Percentiles rank a stretch among this genome's conserved stretches.
phyloP scores from a whole-genome alignment of 1,284 basidiomycete species.

The Coniferiporia sulphurascens region DNA sequence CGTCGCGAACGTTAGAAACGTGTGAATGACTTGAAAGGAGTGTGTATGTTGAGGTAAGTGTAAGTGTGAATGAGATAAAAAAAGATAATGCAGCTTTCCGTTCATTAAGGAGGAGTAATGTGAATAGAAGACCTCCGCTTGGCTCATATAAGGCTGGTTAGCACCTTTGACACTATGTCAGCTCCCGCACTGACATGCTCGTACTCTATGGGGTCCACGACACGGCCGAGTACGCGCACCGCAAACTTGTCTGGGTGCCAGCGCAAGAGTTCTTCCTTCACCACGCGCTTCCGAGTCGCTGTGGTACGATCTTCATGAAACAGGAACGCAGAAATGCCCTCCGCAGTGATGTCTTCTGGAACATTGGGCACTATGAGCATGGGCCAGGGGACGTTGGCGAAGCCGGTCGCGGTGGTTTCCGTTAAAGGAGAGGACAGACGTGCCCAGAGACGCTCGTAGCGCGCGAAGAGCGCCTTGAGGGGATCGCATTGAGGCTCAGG shows the following conservation, averaged over 20 bases:
- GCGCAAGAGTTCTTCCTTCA: background rate
- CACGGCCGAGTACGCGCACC: background rate
- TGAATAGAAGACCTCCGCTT: background rate
- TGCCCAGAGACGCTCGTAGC: background rate
- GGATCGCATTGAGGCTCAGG: background rate
- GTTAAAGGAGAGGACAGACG: background rate
- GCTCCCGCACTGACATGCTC: background rate
- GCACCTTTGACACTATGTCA: background rate
- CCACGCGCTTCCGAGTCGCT: background rate
- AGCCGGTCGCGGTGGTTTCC: background rate
- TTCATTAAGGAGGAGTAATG: background rate
- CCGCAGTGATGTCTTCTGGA: background rate
- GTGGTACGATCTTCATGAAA: background rate
- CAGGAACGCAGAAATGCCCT: background rate
- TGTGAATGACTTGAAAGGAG: too few species aligned
- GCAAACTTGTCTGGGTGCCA: conserved; percentile 7
- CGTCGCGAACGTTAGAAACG: too few species aligned
- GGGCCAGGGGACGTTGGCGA: background rate
- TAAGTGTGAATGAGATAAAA: too few species aligned
- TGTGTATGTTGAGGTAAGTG: too few species aligned
- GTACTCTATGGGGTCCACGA: background rate
- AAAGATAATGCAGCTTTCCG: too few species aligned
- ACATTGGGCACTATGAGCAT: background rate
- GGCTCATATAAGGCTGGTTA: background rate
- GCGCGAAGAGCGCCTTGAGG: background rate